Base-by-base conservation (phyloP, 2,329 filamentous ascomycete species). In the Ophiostoma quercus region DNA sequence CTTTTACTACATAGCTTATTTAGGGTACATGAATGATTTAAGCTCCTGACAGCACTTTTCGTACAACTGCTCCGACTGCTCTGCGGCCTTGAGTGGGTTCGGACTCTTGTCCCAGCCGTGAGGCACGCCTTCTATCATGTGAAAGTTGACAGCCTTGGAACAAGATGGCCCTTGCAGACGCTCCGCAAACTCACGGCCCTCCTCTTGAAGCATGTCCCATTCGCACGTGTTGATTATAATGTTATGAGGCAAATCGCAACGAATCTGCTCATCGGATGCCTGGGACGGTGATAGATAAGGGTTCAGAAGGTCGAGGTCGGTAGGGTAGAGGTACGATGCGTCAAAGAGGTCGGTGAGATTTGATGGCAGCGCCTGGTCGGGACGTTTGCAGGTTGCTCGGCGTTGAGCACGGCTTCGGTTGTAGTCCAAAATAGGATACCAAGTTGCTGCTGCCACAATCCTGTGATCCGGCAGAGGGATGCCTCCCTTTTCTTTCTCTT, bases 31-130 rank as follows among this genome's bases (percentile, higher is more conserved):
- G 16, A 43, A 43, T 43, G 12, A 43, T 14, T 43, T 43, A 2
- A 71, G 67, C 62, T 34, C 32, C 41, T 63, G 37, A n/a, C 85
- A 86, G 66, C 85, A 87, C 72, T 84, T 80, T 54, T 79, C 74
- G 74, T 89, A 89, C 71, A 87, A 79, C 69, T 82, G 79, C 73
- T 84, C 79, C n/a, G 84, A 82, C 32, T 82, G 82, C 0, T 80
- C 79, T 2, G 83, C 83, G 43, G 83, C 82, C 69, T 81, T 82
- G 32, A 86, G 76, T 4, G 86, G 87, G 74, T 88, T 89, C 0
- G 87, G 87, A 37, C 84, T 84, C 78, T 90, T 90, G 74, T 90
- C 88, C 84, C 88, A 90, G 0, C 83, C 88, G 75, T 90, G 88
- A 37, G 84, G 82, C 29, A 88, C 87, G 2, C 82, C 85, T 3